phyloP scores from a whole-genome alignment of 805 yeast species.

The Komagataella pastoris region DNA sequence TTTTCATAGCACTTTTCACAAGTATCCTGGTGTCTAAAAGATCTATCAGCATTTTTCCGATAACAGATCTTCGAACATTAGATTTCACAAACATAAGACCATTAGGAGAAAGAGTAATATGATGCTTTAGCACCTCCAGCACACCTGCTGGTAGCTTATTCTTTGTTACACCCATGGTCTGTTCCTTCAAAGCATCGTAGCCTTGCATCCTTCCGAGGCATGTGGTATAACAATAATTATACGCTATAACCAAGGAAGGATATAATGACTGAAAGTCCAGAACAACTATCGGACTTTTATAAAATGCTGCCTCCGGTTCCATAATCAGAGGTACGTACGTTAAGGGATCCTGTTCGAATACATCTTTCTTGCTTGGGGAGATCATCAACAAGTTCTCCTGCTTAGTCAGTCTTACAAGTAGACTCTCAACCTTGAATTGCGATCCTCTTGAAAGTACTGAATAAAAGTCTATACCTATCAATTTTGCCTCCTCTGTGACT shows the following conservation, averaged over 20 bases:
- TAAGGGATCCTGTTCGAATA: constrained; percentile 70
- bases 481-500: constrained; percentile 71
- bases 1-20: constrained; percentile 63
- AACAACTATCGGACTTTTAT: constrained; percentile 81
- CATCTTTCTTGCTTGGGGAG: constrained; percentile 74
- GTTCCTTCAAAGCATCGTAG: constrained; percentile 27
- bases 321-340: constrained; percentile 83
- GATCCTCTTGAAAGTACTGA: constrained; percentile 87
- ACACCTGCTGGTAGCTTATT: constrained; percentile 45
- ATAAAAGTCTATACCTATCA: constrained; percentile 81
- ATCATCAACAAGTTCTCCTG: constrained; percentile 58
- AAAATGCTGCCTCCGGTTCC: constrained; percentile 82
- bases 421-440: constrained; percentile 86
- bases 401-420: constrained; percentile 62
- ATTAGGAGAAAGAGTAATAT: constrained; percentile 70
- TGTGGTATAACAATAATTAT: constrained; percentile 77
- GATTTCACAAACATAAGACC: constrained; percentile 69
- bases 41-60: constrained; percentile 79
- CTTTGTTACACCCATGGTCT: constrained; percentile 37
- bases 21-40: constrained; percentile 68
- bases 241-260: constrained; percentile 87
- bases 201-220: constrained; percentile 49
- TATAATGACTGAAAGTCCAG: constrained; percentile 89
- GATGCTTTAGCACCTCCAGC: constrained; percentile 33
- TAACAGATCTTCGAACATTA: constrained; percentile 49